Evolutionary conservation across 495 filamentous ascomycete species (phyloP), one percentile per base, ranked within the genome.

Genomic region (Podospora pseudocomata): DNA sequence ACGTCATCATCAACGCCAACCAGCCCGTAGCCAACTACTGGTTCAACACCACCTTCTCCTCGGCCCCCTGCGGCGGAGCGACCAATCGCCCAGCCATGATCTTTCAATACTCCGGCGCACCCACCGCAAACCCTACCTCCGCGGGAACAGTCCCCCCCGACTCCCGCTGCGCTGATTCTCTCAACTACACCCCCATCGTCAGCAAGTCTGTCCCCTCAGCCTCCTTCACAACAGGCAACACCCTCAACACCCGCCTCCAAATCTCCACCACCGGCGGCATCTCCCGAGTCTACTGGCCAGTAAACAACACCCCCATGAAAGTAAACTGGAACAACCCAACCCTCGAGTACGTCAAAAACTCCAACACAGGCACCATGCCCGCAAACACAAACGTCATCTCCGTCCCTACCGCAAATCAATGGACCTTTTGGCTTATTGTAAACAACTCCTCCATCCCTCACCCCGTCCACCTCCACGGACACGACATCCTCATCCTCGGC

Each of bases 1-100:
- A 92, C 70, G 79, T 92, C 28, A 85, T 92, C 66, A 80, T 92
- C 57, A 81, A 83, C 49, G 90, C 89, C 20, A 81, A 86, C 68
- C 77, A 86, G 63, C 63, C 72, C 13, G 68, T 74, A 13, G 80
- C 68, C 28, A 83, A 86, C 70, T 92, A 88, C 79, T 93, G 90
- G 90, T 69, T 82, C 69, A 76, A 80, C 39, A 78, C 78, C 5
- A 79, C 76, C 11, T 72, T 76, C 23, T 68, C 68, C 5, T 55
- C 44, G 44, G 70, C 63, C 32, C 62, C 60, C 59, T 77, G 79
- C 71, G 74, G 76, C 65, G 11, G 62, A 5, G 69, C 73, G 2
- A 60, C 60, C 18, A 77, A 76, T 67, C 70, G 59, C 28, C 74
- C 76, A 5, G 76, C 75, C 0, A 76, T 69, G 60, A 80, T 81